Base-by-base conservation (phyloP, 495 filamentous ascomycete species). In the Penicillium silybi region DNA sequence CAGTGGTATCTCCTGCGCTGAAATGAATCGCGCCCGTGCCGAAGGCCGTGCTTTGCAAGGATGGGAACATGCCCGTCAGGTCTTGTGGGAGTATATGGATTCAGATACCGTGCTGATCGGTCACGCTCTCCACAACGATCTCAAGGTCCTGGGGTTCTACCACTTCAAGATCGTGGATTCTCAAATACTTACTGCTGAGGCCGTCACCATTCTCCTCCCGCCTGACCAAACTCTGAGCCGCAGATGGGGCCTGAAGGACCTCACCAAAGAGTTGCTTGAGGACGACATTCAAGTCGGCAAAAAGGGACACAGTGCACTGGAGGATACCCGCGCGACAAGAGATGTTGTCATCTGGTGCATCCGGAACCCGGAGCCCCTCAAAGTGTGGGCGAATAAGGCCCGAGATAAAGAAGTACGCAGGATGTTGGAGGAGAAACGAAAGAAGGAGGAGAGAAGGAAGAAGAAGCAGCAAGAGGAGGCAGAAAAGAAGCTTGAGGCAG, bases 101-200 rank as follows among this genome's bases (percentile, higher is more conserved):
- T 50, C 49, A 0, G 52, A 74, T 34, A 79, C 77, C 7, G 61
- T 80, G 15, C 61, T 80, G 0, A 56, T 79, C 18, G 77, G 76
- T 11, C 72, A 79, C 41, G 56, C 72, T 13, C 53, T 80, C 20
- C 56, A 76, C 6, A 56, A 68, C 32, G 75, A 78, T 46, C 63
- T 79, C 1, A 56, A 69, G 16, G 69, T 70, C 3, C 58, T 80
- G 22, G 64, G 74, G 8, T 69, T 79, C 25, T 56, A 70, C 19
- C 77, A 77, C 46, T 42, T 54, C 0, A 58, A 57, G 6, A 57
- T 77, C 22, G 70, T 80, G 8, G 77, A 80, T 43, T 57, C 65
- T 10, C 50, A 54, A 0, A 63, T 72, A 7, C 11, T 70, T 9
- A 61, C 67, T 10, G 48, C 41, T 6, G 57, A 69, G 15, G 50